Evolutionary conservation across 441 rosid genomes (phyloP), one percentile per base, ranked within the genome.

Genomic region (Aleurites moluccanus): DNA sequence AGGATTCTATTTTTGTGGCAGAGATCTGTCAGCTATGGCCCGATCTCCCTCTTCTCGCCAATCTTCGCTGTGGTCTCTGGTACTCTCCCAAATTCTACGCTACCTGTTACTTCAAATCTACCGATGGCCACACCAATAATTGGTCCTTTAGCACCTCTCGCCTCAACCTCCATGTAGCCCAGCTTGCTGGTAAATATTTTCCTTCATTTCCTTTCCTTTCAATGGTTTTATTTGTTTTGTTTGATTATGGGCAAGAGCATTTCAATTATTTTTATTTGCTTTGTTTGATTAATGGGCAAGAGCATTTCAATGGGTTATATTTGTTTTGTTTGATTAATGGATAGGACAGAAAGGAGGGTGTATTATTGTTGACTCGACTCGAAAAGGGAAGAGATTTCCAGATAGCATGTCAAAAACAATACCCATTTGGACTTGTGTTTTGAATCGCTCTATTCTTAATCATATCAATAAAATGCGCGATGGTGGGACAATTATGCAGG

Each of bases 41-140:
- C 0, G 84, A 86, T 14, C 93, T 95, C 45, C 96, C 94, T 76
- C 87, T 91, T 60, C 69, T 95, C 9, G 93, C 96, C 6, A 95
- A 95, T 69, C 93, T 95, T 56, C 99, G 99, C 1, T 95, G 99
- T 76, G 99, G 99, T 50, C 91, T 92, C 77, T 95, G 99, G 99
- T 95, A 95, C 88, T 88, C 90, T 15, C 66, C 87, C 35, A 79
- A 71, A 33, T 91, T 91, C 78, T 81, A 88, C 11, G 84, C 88
- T 75, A 84, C 93, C 16, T 92, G 99, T 71, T 92, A 95, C 86
- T 95, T 92, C 82, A 95, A 95, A 83, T 95, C 99, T 78, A 95
- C 99, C 44, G 99, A 95, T 49, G 99, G 99, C 60, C 99, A 95
- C 84, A 83, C 91, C 66, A 91, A 89, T 55, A 95, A 95, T 72